A percentile compares a stretch with the other conserved stretches of the same genome.
These are phyloP conservation scores for Houttuynia cordata DNA, from an alignment of 164 flowering plant species.

Conservation along the genomic window DNA sequence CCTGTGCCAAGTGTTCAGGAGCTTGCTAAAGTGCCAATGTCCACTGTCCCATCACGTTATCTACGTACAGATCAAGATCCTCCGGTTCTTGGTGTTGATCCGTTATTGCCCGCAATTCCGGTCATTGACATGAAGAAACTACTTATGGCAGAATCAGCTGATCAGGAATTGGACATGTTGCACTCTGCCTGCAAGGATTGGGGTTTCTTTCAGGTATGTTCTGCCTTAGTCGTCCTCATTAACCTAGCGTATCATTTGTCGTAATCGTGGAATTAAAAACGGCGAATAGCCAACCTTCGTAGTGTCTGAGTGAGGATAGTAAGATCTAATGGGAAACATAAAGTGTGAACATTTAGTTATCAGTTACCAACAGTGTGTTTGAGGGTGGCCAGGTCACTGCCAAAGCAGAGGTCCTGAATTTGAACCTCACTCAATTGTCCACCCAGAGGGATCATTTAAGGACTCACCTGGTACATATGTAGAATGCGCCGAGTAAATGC, in stretches of 20 bases:
- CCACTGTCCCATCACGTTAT: constrained; percentile 28
- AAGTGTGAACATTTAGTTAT: too few species aligned
- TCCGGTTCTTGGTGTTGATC: neutral
- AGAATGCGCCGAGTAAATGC: too few species aligned
- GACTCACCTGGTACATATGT: too few species aligned
- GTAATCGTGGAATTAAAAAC: too few species aligned
- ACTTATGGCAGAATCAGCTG: constrained; percentile 6
- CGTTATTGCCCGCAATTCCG: constrained; percentile 11
- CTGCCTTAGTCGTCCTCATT: neutral
- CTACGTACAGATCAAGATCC: constrained; percentile 14
- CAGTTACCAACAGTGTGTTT: too few species aligned
- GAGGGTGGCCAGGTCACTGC: too few species aligned
- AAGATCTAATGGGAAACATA: too few species aligned
- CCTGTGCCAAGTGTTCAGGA: constrained; percentile 40
- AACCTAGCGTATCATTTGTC: neutral
- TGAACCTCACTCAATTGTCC: too few species aligned
- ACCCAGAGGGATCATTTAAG: too few species aligned
- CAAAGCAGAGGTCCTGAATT: too few species aligned
- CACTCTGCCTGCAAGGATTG: constrained; percentile 38
- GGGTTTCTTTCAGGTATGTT: constrained; percentile 43
- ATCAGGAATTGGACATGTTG: constrained; percentile 20
- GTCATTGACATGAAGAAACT: constrained; percentile 24
- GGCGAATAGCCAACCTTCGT: too few species aligned
- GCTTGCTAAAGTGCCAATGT: constrained; percentile 20
- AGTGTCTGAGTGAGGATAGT: too few species aligned